Evolutionary conservation across 2,329 filamentous ascomycete genomes (phyloP).

Genomic region (Diplodia scrobiculata): DNA sequence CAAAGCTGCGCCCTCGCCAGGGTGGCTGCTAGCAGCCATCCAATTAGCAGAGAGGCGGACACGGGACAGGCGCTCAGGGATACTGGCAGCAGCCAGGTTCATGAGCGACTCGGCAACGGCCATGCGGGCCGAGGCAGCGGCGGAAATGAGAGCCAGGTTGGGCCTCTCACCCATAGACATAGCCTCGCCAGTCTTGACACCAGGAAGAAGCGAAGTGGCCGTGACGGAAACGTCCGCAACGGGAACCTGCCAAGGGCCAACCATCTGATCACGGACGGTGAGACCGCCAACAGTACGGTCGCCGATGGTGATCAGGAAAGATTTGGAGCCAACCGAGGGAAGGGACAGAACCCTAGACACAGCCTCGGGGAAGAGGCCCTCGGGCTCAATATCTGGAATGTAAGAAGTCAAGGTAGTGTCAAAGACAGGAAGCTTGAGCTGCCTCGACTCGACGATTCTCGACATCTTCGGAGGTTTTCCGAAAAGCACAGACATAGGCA

Average conservation of each 20-base stretch:
- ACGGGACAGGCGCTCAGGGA: conserved; percentile 71
- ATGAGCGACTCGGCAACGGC: conserved; percentile 90
- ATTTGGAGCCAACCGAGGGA: conserved; percentile 93
- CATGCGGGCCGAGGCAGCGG: conserved; percentile 91
- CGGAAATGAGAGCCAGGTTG: conserved; percentile 82
- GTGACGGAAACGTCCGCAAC: conserved; percentile 94
- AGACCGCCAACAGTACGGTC: conserved; percentile 90
- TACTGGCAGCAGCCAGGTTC: conserved; percentile 82
- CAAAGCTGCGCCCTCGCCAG: conserved; percentile 86
- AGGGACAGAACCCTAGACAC: conserved; percentile 79
- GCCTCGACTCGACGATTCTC: conserved; percentile 70
- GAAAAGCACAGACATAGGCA: conserved; percentile 86
- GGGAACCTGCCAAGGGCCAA: conserved; percentile 92
- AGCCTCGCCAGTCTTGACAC: conserved; percentile 81
- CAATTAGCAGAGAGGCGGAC: conserved; percentile 94
- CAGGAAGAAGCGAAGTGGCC: conserved; percentile 72
- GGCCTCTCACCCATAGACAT: conserved; percentile 97
- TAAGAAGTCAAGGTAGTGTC: conserved; percentile 72
- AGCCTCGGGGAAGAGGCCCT: conserved; percentile 65
- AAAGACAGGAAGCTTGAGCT: conserved; percentile 69
- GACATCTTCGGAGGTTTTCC: conserved; percentile 84
- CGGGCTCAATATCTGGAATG: conserved; percentile 59
- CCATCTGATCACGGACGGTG: conserved; percentile 88
- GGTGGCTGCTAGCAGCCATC: conserved; percentile 96
- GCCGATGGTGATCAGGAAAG: conserved; percentile 94